A percentile compares a stretch with the other conserved stretches of the same genome.
Evolutionary conservation across 73 alveolate species (phyloP).

Genomic region (Symbiodinium natans): DNA sequence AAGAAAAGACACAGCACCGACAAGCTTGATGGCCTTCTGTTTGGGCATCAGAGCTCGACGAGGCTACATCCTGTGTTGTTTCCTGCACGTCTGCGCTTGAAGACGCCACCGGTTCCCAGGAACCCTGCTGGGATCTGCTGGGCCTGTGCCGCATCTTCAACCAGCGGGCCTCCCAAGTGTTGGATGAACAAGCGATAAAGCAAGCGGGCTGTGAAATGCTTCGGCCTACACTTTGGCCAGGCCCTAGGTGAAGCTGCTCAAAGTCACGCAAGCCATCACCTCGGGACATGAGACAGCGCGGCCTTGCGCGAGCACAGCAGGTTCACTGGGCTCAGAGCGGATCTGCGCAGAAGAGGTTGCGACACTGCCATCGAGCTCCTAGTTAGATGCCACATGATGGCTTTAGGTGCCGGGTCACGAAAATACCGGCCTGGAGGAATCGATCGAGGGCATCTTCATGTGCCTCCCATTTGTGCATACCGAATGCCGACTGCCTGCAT

Average conservation of each 20-base stretch:
- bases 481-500: too few species aligned
- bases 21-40: too few species aligned
- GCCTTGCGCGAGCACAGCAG: too few species aligned
- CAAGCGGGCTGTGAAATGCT: too few species aligned
- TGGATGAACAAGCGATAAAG: too few species aligned
- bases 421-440: slow-evolving; percentile 24
- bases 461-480: background rate
- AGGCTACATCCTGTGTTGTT: background rate
- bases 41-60: background rate
- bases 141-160: background rate
- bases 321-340: slow-evolving; percentile 21
- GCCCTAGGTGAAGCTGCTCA: slow-evolving; percentile 47
- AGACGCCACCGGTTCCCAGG: too few species aligned
- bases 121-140: too few species aligned
- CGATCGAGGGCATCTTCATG: slow-evolving; percentile 72
- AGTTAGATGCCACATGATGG: too few species aligned
- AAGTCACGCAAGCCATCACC: slow-evolving; percentile 82
- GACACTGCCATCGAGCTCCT: slow-evolving; percentile 93
- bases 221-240: background rate
- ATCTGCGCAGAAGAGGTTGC: slow-evolving; percentile 57
- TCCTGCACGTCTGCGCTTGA: too few species aligned
- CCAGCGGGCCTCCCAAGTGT: background rate
- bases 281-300: background rate
- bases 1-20: too few species aligned
- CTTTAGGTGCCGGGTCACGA: too few species aligned